These are phyloP conservation scores for Aspergillus sp. DNA, from an alignment of 2,329 filamentous ascomycete genomes.

Conservation along the genomic window DNA sequence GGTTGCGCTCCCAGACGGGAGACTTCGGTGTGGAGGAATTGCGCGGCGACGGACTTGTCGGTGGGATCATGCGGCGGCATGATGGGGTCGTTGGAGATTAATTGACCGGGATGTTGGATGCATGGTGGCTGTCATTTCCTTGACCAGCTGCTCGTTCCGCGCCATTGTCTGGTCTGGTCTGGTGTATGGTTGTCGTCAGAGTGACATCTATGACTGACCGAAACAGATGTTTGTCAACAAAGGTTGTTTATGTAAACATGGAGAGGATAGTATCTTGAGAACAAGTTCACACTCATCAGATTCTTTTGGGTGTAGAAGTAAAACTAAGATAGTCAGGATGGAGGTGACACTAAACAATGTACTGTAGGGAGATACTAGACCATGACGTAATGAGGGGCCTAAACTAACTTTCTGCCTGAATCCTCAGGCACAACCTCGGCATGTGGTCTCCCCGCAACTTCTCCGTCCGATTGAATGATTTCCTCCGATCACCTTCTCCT, in stretches of 20 bases:
- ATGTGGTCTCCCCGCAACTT: conserved; percentile 5
- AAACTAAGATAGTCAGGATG: background rate
- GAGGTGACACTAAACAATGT: background rate
- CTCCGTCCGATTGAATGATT: background rate
- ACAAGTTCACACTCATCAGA: too few relatives aligned
- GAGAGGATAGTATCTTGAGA: background rate
- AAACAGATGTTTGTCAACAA: background rate
- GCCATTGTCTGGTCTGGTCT: too few relatives aligned
- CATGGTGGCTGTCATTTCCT: background rate
- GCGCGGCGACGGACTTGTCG: conserved; percentile 16
- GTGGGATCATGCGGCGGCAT: background rate
- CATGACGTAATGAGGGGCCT: background rate
- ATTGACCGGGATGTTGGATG: background rate
- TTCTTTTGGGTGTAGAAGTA: background rate
- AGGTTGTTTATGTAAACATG: background rate
- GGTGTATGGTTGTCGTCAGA: background rate
- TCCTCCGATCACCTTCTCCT: background rate
- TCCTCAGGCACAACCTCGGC: conserved; percentile 11
- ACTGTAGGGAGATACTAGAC: too few relatives aligned
- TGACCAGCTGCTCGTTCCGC: background rate
- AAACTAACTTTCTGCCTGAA: background rate
- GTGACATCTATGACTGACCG: conserved; percentile 2
- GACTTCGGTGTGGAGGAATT: conserved; percentile 29
- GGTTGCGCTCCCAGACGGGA: conserved; percentile 24
- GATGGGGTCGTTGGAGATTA: conserved; percentile 4